Evolutionary conservation across 768 basidiomycete species (phyloP).

Genomic region (Pleurotus cornucopiae): DNA sequence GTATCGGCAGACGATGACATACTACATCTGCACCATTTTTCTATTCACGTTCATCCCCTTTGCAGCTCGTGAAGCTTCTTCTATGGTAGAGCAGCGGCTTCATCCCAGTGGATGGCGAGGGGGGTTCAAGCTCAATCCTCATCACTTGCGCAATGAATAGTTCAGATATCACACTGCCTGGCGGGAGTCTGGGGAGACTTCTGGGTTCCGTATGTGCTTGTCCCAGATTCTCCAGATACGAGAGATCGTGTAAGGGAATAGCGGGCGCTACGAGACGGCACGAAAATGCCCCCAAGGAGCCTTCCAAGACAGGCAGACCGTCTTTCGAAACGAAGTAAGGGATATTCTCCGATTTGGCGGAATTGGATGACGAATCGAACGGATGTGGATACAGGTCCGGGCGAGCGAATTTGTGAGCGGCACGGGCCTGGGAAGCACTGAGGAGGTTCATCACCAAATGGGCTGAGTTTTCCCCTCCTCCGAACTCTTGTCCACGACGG

Average conservation of each 20-base stretch:
- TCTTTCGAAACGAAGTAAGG: conserved; percentile 41
- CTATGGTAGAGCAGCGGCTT: conserved; percentile 62
- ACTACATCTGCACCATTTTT: too few species aligned
- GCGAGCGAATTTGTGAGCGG: conserved; percentile 70
- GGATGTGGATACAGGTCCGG: conserved; percentile 65
- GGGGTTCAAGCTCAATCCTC: conserved; percentile 41
- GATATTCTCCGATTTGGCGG: conserved; percentile 13
- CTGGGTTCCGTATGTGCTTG: conserved; percentile 12
- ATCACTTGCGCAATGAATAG: conserved; percentile 80
- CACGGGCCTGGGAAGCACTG: conserved; percentile 55
- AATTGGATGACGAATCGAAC: conserved; percentile 26
- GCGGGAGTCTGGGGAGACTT: conserved; percentile 11
- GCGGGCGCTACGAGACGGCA: conserved; percentile 63
- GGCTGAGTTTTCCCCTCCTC: conserved; percentile 9
- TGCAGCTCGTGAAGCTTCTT: conserved; percentile 53
- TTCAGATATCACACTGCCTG: conserved; percentile 47
- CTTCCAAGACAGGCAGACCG: conserved; percentile 56
- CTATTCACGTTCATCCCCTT: not conserved
- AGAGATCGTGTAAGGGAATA: conserved; percentile 57
- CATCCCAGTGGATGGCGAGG: conserved; percentile 23
- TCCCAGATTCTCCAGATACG: conserved; percentile 24
- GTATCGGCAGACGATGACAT: too few species aligned
- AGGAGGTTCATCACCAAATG: conserved; percentile 83
- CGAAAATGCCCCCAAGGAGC: conserved; percentile 64
- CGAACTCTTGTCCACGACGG: too few species aligned